Percentiles rank a stretch among this genome's conserved stretches.
Evolutionary conservation across 73 alveolate genomes (phyloP).

Genomic region (Halteria grandinella): DNA sequence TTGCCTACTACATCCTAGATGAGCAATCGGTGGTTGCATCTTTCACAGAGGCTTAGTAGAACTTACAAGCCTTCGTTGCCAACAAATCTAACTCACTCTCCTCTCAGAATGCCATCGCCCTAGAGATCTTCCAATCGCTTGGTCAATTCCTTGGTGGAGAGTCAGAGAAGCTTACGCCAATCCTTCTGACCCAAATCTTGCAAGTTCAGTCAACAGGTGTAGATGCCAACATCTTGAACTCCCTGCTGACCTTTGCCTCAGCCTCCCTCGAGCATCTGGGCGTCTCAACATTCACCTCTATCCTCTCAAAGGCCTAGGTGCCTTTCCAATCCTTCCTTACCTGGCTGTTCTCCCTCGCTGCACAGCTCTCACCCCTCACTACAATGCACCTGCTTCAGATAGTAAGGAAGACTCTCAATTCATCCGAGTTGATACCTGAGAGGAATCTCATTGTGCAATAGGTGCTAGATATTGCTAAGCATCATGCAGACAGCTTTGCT

Average conservation of each 20-base stretch:
- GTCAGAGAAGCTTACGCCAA: neutral
- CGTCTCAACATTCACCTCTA: neutral
- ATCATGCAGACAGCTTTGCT: neutral
- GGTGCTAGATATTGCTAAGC: conserved; percentile 30
- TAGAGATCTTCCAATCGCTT: neutral
- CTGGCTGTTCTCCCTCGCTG: neutral
- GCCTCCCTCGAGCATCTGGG: neutral
- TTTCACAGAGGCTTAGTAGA: neutral
- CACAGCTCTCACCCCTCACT: conserved; percentile 1
- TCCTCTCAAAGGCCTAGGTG: neutral
- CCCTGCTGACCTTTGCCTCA: neutral
- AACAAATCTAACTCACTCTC: neutral
- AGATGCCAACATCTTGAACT: neutral
- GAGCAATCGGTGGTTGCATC: neutral
- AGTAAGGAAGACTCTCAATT: conserved; percentile 31
- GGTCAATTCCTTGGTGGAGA: neutral
- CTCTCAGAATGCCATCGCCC: neutral
- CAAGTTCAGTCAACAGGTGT: neutral
- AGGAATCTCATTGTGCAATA: neutral
- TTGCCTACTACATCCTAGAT: conserved; percentile 13
- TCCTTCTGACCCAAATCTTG: neutral
- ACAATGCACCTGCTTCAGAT: neutral
- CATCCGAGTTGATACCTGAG: conserved; percentile 23
- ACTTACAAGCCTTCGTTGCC: neutral
- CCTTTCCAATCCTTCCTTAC: conserved; percentile 17